phyloP scores from a whole-genome alignment of 352 stramenopile species.

The Globisporangium sylvaticum region DNA sequence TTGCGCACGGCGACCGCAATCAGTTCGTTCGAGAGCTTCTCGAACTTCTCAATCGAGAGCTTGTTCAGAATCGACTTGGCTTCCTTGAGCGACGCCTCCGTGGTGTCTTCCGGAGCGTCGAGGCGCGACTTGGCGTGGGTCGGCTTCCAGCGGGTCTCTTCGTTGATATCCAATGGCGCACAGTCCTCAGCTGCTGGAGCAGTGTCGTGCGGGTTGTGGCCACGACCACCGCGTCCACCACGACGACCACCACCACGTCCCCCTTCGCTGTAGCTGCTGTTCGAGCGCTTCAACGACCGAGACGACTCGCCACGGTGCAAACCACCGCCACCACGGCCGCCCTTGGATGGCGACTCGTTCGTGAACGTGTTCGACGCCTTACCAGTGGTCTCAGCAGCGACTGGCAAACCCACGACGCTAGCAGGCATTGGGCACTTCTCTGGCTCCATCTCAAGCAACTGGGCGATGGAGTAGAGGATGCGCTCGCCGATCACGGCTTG shows the following conservation, averaged over 20 bases:
- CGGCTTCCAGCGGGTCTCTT: conserved; percentile 84
- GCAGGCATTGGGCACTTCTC: conserved; percentile 46
- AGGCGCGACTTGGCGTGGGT: conserved; percentile 54
- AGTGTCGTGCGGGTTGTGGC: conserved; percentile 40
- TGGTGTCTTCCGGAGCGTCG: conserved; percentile 36
- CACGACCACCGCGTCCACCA: conserved; percentile 38
- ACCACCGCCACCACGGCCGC: conserved; percentile 16
- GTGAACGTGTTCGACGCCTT: conserved; percentile 34
- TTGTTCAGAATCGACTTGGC: conserved; percentile 95
- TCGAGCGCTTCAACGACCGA: conserved; percentile 38
- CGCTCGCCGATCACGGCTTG: conserved; percentile 43
- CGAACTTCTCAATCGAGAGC: conserved; percentile 96
- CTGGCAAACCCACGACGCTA: conserved; percentile 42
- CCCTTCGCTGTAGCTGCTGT: conserved; percentile 38
- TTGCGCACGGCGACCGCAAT: conserved; percentile 88
- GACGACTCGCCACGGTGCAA: conserved; percentile 41
- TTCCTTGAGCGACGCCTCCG: conserved; percentile 82
- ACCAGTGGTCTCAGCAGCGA: conserved; percentile 43
- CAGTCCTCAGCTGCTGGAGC: conserved; percentile 58
- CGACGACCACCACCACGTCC: conserved; percentile 40
- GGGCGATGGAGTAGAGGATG: conserved; percentile 75
- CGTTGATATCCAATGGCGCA: conserved; percentile 69
- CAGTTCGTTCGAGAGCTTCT: conserved; percentile 91
- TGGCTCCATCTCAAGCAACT: conserved; percentile 71
- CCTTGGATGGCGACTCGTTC: conserved; percentile 1